A percentile compares a stretch with the other conserved stretches of the same genome.
phyloP scores from a whole-genome alignment of 495 filamentous ascomycete genomes.

The Xylaria cubensis region DNA sequence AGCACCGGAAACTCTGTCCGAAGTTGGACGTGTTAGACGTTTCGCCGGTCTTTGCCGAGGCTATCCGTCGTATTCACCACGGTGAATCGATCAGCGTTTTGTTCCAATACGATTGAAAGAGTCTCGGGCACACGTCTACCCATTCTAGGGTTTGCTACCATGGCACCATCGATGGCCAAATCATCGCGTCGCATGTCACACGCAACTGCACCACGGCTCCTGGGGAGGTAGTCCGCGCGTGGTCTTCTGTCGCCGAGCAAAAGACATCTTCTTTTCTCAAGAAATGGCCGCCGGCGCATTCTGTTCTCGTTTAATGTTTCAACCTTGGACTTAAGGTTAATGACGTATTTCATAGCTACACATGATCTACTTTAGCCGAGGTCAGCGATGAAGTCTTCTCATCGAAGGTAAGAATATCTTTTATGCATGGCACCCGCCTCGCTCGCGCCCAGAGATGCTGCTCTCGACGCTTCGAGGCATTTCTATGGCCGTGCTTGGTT shows the following conservation, averaged over 20 bases:
- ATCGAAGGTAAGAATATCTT: conserved; percentile 23
- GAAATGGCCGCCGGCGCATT: conserved; percentile 19
- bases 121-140: neutral
- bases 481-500: conserved; percentile 16
- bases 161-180: neutral
- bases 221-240: neutral
- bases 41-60: conserved; percentile 92
- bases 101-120: conserved; percentile 81
- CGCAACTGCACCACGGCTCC: neutral
- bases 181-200: neutral
- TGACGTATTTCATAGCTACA: conserved; percentile 6
- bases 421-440: conserved; percentile 19
- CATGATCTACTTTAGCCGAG: conserved; percentile 15
- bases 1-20: conserved; percentile 73
- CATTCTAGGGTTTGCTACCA: neutral
- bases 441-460: conserved; percentile 12
- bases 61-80: conserved; percentile 95
- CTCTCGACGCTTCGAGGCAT: conserved; percentile 6
- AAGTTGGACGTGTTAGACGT: conserved; percentile 95
- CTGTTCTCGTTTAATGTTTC: conserved; percentile 14
- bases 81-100: conserved; percentile 97
- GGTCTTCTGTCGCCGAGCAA: conserved; percentile 9
- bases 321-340: conserved; percentile 16
- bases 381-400: conserved; percentile 12
- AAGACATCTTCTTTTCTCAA: conserved; percentile 12